phyloP scores from a whole-genome alignment of 257 asterid species.

The Solanum clarkiae region DNA sequence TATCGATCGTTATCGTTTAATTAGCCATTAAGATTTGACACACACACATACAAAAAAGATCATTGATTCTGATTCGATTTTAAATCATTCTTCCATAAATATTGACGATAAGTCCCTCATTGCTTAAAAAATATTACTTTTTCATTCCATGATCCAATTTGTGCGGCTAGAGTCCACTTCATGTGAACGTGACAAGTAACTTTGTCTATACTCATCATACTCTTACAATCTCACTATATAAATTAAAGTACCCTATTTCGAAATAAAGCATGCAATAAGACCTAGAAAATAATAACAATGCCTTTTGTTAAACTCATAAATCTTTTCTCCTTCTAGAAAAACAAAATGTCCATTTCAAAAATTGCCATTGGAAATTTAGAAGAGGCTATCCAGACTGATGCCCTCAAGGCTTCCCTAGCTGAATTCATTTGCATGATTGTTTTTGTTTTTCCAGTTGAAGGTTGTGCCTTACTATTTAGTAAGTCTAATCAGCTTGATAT shows the following conservation, averaged over 20 bases:
- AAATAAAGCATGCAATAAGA: neutral
- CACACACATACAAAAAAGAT: no score
- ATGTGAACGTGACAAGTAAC: neutral
- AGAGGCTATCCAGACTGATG: conserved; percentile 50
- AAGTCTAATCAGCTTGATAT: neutral
- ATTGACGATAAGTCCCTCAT: neutral
- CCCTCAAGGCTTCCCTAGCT: conserved; percentile 62
- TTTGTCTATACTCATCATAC: no score
- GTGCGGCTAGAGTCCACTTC: neutral
- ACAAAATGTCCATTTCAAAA: conserved; percentile 41
- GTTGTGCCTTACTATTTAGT: conserved; percentile 22
- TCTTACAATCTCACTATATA: neutral
- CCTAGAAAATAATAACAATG: no score
- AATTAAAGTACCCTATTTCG: neutral
- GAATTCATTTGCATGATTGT: conserved; percentile 66
- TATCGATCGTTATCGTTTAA: no score
- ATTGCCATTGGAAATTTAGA: conserved; percentile 45
- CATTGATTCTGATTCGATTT: no score
- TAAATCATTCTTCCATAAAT: neutral
- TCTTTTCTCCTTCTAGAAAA: neutral
- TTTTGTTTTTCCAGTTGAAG: conserved; percentile 67
- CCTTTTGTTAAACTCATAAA: no score
- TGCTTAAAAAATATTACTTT: neutral
- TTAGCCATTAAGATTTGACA: no score
- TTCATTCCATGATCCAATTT: neutral